phyloP scores from a whole-genome alignment of 768 basidiomycete species.

The Lepiota venenata region DNA sequence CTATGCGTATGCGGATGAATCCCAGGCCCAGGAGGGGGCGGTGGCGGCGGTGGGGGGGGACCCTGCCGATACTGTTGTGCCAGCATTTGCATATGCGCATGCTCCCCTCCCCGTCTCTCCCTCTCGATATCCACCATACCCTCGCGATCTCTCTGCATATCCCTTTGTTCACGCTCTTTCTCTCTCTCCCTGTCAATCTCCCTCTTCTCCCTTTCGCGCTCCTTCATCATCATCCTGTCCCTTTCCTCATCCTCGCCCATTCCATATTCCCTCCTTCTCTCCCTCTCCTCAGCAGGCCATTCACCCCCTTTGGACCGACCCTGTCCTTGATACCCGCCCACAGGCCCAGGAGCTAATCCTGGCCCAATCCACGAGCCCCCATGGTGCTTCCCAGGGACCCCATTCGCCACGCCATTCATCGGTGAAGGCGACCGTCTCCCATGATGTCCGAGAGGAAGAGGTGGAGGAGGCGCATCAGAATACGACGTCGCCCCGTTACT shows the following conservation, averaged over 20 bases:
- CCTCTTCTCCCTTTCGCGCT: slow-evolving; percentile 22
- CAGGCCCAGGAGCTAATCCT: slow-evolving; percentile 15
- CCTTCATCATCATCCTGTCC: slow-evolving; percentile 27
- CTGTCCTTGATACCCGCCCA: slow-evolving; percentile 32
- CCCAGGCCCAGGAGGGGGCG: slow-evolving; percentile 16
- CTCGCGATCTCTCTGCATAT: slow-evolving; percentile 22
- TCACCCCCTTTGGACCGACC: slow-evolving; percentile 19
- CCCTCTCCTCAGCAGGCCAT: slow-evolving; percentile 17
- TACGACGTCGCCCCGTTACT: slow-evolving; percentile 14
- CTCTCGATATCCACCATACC: slow-evolving; percentile 11
- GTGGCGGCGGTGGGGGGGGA: slow-evolving; percentile 18
- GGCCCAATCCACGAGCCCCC: slow-evolving; percentile 5
- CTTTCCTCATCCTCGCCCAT: slow-evolving; percentile 34
- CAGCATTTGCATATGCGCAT: slow-evolving; percentile 12
- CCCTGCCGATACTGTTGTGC: slow-evolving; percentile 32
- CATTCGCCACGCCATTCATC: slow-evolving; percentile 27
- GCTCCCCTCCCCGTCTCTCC: slow-evolving; percentile 11
- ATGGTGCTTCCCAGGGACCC: slow-evolving; percentile 14
- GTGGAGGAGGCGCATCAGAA: slow-evolving; percentile 14
- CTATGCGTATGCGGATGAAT: slow-evolving; percentile 26
- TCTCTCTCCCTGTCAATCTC: slow-evolving; percentile 25
- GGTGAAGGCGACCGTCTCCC: slow-evolving; percentile 37
- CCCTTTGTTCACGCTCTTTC: slow-evolving; percentile 27
- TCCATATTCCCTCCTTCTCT: slow-evolving; percentile 25
- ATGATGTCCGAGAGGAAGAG: slow-evolving; percentile 15